These are phyloP conservation scores for Oldenlandia corymbosa DNA, from an alignment of 257 asterid species.

Conservation along the genomic window DNA sequence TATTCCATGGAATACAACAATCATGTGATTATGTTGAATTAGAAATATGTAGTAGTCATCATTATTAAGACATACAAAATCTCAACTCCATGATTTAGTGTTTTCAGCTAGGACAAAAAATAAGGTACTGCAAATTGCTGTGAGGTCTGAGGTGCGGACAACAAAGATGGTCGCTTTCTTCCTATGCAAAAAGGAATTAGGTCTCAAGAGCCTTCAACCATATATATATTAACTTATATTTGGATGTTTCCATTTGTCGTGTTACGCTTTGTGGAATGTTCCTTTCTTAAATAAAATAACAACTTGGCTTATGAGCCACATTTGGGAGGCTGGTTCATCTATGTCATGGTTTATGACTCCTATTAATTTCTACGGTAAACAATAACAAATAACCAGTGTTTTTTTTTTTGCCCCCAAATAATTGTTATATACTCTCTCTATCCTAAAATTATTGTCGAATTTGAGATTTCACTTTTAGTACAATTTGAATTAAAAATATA, in stretches of 20 bases:
- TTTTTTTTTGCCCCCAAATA: conserved; percentile 12
- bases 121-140: conserved; percentile 1
- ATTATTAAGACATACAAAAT: no score
- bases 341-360: conserved; percentile 15
- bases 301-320: background rate
- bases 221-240: conserved; percentile 18
- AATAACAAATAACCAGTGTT: no score
- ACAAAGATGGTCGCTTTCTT: conserved; percentile 11
- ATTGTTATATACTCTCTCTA: conserved; percentile 7
- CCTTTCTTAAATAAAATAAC: conserved; percentile 16
- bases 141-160: background rate
- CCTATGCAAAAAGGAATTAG: conserved; percentile 21
- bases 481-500: no score
- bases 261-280: conserved; percentile 12
- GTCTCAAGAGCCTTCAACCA: no score
- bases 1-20: no score
- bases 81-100: background rate
- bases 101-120: conserved; percentile 7
- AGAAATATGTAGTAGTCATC: no score
- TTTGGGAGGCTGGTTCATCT: no score
- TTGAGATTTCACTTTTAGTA: no score
- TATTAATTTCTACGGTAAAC: background rate
- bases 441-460: no score
- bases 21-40: no score
- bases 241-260: conserved; percentile 24